Conservation (phyloP, 805 yeast species). For the Nakazawaea wickerhamii region DNA sequence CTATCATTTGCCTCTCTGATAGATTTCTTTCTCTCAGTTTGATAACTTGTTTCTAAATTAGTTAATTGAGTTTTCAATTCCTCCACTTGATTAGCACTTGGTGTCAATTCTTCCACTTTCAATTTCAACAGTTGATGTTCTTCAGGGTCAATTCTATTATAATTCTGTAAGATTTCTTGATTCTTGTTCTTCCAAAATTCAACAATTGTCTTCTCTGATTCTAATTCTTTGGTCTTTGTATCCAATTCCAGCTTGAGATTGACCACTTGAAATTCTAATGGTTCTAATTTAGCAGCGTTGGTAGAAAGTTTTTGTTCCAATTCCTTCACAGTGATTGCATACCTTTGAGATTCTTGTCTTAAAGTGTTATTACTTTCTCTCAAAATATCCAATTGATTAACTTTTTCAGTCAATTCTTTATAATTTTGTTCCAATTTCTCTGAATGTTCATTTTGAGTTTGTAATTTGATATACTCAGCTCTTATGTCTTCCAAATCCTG, state of each 20-base stretch:
- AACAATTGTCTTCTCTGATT: slow-evolving; percentile 44
- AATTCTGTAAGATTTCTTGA: slow-evolving; percentile 39
- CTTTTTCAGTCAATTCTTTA: slow-evolving; percentile 41
- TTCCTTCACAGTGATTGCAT: slow-evolving; percentile 25
- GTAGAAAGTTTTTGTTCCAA: slow-evolving; percentile 36
- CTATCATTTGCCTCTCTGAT: slow-evolving; percentile 17
- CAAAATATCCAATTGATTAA: slow-evolving; percentile 56
- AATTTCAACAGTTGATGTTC: slow-evolving; percentile 34
- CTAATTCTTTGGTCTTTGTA: slow-evolving; percentile 45
- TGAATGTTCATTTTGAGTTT: slow-evolving; percentile 19
- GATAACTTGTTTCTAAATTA: slow-evolving; percentile 15
- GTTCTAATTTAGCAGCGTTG: slow-evolving; percentile 32
- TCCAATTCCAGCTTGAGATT: slow-evolving; percentile 35
- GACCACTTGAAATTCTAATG: slow-evolving; percentile 36
- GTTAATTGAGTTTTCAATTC: slow-evolving; percentile 20
- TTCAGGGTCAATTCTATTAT: slow-evolving; percentile 42
- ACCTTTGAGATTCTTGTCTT: slow-evolving; percentile 42
- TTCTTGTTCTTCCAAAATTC: slow-evolving; percentile 54
- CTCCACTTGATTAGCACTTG: slow-evolving; percentile 20
- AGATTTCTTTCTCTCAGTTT: slow-evolving; percentile 14
- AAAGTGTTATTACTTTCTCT: slow-evolving; percentile 65
- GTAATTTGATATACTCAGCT: slow-evolving; percentile 35
- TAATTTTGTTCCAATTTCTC: slow-evolving; percentile 36
- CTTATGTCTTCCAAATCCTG: slow-evolving; percentile 49
- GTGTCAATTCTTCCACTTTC: slow-evolving; percentile 21